phyloP scores from a whole-genome alignment of 106 monocot genomes.

The Dactylorhiza incarnata region DNA sequence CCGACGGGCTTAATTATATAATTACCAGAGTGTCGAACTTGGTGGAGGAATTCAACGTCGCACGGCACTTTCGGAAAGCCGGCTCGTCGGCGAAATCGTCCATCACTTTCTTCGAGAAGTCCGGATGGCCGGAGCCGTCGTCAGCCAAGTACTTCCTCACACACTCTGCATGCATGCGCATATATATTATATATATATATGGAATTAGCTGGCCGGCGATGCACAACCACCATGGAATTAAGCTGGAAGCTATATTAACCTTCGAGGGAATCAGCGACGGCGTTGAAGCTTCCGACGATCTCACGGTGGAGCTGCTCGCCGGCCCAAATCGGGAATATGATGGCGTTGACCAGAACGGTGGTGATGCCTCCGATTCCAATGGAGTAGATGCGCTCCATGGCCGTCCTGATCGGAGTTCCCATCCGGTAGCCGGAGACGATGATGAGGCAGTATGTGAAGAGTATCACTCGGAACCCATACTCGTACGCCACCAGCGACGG shows the following conservation, averaged over 20 bases:
- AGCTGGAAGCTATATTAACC: no score
- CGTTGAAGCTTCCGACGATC: constrained; percentile 44
- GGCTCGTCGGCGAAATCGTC: constrained; percentile 72
- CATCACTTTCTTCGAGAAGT: constrained; percentile 48
- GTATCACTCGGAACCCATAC: constrained; percentile 65
- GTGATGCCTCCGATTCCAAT: constrained; percentile 63
- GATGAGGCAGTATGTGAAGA: constrained; percentile 76
- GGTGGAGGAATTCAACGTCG: constrained; percentile 40
- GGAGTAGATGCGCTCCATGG: constrained; percentile 55
- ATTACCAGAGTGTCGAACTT: constrained; percentile 65
- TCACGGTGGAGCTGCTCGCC: constrained; percentile 77
- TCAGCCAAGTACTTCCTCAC: constrained; percentile 70
- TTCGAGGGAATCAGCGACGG: constrained; percentile 70
- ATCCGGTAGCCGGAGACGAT: constrained; percentile 62
- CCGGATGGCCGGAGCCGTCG: constrained; percentile 45
- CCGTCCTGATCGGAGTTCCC: constrained; percentile 45
- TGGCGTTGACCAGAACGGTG: constrained; percentile 56
- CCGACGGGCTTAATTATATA: no score
- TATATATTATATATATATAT: no score
- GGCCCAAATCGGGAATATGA: constrained; percentile 68
- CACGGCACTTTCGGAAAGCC: constrained; percentile 50
- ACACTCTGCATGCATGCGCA: constrained; percentile 67
- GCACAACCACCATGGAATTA: no score
- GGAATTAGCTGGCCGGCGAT: no score
- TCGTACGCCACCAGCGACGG: constrained; percentile 62